Percentiles rank a stretch among this genome's conserved stretches.
Conservation (phyloP, 1,284 basidiomycete species). For the Abortiporus biennis region DNA sequence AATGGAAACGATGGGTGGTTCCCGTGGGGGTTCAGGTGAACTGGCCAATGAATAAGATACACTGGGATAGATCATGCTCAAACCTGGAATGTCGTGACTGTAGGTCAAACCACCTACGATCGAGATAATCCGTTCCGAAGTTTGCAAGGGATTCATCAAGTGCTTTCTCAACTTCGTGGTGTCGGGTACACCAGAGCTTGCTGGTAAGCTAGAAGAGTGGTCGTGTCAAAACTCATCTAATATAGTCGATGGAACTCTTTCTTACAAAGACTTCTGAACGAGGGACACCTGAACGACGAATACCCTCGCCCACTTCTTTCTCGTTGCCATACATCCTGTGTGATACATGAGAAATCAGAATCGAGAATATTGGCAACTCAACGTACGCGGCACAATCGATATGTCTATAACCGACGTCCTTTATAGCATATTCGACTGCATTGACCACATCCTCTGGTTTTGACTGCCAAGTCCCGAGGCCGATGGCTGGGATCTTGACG, state of each 20-base stretch:
- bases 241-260: slow-evolving; percentile 1
- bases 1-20: slow-evolving; percentile 68
- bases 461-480: slow-evolving; percentile 82
- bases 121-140: slow-evolving; percentile 76
- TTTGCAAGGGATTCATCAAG: slow-evolving; percentile 68
- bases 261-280: slow-evolving; percentile 79
- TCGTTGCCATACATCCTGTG: slow-evolving; percentile 68
- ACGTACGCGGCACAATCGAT: slow-evolving; percentile 73
- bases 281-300: slow-evolving; percentile 72
- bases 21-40: slow-evolving; percentile 69
- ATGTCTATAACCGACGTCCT: slow-evolving; percentile 70
- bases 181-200: slow-evolving; percentile 70
- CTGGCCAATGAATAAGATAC: slow-evolving; percentile 81
- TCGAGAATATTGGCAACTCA: not conserved
- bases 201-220: slow-evolving; percentile 49
- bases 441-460: slow-evolving; percentile 61
- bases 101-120: slow-evolving; percentile 55
- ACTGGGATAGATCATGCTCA: slow-evolving; percentile 44
- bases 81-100: not conserved
- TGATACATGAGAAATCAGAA: not conserved
- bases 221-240: not conserved
- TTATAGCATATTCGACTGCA: slow-evolving; percentile 72
- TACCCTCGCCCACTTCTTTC: slow-evolving; percentile 80
- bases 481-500: slow-evolving; percentile 59
- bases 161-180: slow-evolving; percentile 67